Base-by-base conservation (phyloP, 2,329 filamentous ascomycete species). In the Neobulgaria alba region DNA sequence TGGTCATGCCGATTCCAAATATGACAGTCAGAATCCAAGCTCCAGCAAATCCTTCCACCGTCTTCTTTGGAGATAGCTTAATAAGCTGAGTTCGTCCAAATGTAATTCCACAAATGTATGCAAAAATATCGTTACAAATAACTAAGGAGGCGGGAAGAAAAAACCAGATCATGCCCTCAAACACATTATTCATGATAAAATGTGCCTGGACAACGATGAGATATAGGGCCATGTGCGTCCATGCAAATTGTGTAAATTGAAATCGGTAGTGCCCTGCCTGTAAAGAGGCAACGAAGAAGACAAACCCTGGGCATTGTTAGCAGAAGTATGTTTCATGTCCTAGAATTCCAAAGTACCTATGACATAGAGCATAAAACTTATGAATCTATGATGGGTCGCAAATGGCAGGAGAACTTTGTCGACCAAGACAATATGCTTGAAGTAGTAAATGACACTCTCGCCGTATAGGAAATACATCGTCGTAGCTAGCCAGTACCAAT, bases 141-240 rank as follows among this genome's bases (percentile, higher is more conserved):
- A 98, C 92, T 55, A 98, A 76, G 39, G 87, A 82, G 5, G 87
- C 89, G 5, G 92, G 92, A 33, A 98, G 68, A 74, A 96, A 95
- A 72, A 98, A 96, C 92, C 92, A 98, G 62, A 98, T 94, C 85
- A 98, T 88, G 67, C 92, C 92, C 67, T 98, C 92, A 56, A 98
- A 93, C 51, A 98, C 84, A 65, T 98, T 98, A 74, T 98, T 98
- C 86, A 98, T 96, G 67, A 96, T 87, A 63, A 98, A 98, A 63
- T 98, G 92, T 10, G 92, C 89, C 65, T 98, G 89, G 4, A 95
- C 89, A 29, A 96, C 90, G 57, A 98, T 95, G 57, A 98, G 73
- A 69, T 94, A 96, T 15, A 98, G 77, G 4, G 93, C 92, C 89
- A 98, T 96, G 63, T 98, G 92, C 10, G 92, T 96, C 92, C 92